Evolutionary conservation across 2,329 filamentous ascomycete genomes (phyloP).

Genomic region (Elsinoe necatrix): DNA sequence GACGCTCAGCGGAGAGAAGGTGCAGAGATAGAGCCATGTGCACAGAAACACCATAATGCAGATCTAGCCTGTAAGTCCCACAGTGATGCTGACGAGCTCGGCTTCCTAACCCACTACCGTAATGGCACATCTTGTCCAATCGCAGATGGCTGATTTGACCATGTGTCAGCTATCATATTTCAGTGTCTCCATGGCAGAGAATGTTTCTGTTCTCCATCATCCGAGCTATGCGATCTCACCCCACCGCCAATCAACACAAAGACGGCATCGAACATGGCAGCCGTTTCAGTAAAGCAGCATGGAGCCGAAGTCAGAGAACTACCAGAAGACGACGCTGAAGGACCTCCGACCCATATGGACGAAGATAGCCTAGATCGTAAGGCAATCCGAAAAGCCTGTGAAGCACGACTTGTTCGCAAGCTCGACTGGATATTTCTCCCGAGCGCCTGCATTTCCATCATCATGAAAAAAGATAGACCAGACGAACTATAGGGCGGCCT

Average conservation of each 20-base stretch:
- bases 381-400: neutral
- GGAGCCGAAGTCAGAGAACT: neutral
- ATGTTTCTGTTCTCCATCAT: too few relatives aligned
- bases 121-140: neutral
- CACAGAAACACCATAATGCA: too few relatives aligned
- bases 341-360: neutral
- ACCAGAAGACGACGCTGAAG: neutral
- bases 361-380: neutral
- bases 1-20: too few relatives aligned
- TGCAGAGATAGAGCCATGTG: too few relatives aligned
- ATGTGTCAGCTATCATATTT: neutral
- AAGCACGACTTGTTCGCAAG: neutral
- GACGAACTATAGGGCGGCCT: slow-evolving; percentile 25
- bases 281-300: neutral
- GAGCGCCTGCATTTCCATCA: neutral
- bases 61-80: too few relatives aligned
- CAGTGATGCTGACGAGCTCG: too few relatives aligned
- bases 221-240: too few relatives aligned
- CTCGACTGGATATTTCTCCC: neutral
- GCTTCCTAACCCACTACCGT: neutral
- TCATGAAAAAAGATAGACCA: slow-evolving; percentile 22
- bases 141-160: neutral
- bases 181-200: too few relatives aligned
- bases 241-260: too few relatives aligned
- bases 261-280: too few relatives aligned